A percentile compares a stretch with the other conserved stretches of the same genome.
Evolutionary conservation across 768 basidiomycete genomes (phyloP).

Genomic region (Amanita phalloides): DNA sequence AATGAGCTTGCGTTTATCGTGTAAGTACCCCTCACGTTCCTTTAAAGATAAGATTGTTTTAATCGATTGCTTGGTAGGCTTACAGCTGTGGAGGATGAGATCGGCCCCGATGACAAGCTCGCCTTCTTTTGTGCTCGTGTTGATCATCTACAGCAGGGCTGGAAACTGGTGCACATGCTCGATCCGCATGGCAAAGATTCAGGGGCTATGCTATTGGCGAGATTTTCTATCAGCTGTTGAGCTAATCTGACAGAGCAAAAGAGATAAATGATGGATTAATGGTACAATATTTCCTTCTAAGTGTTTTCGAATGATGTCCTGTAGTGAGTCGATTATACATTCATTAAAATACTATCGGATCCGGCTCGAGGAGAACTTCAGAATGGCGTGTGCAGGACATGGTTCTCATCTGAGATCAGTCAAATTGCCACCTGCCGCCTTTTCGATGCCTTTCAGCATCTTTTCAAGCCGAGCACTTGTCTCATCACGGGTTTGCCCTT

Average conservation of each 20-base stretch:
- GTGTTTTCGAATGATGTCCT: not conserved
- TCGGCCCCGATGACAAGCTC: conserved; percentile 33
- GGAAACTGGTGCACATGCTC: conserved; percentile 39
- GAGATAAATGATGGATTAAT: not conserved
- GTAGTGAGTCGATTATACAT: not conserved
- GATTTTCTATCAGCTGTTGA: conserved; percentile 7
- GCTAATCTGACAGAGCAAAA: not conserved
- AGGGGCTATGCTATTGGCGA: conserved; percentile 25
- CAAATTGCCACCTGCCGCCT: conserved; percentile 52
- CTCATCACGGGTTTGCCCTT: conserved; percentile 12
- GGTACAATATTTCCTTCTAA: not conserved
- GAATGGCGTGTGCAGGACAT: not conserved
- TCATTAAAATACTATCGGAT: not conserved
- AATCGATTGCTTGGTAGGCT: conserved; percentile 15
- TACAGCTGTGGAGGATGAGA: conserved; percentile 27
- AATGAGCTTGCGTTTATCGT: conserved; percentile 42
- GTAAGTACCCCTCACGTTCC: conserved; percentile 16
- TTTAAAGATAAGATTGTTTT: not conserved
- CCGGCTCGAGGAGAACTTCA: not conserved
- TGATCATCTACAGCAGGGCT: conserved; percentile 32
- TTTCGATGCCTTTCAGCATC: conserved; percentile 46
- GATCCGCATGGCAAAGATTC: conserved; percentile 39
- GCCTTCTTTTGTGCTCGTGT: conserved; percentile 45
- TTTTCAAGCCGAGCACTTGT: conserved; percentile 28
- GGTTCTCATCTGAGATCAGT: conserved; percentile 22